Conservation (phyloP, 1,284 basidiomycete species). For the Moesziomyces sp. region DNA sequence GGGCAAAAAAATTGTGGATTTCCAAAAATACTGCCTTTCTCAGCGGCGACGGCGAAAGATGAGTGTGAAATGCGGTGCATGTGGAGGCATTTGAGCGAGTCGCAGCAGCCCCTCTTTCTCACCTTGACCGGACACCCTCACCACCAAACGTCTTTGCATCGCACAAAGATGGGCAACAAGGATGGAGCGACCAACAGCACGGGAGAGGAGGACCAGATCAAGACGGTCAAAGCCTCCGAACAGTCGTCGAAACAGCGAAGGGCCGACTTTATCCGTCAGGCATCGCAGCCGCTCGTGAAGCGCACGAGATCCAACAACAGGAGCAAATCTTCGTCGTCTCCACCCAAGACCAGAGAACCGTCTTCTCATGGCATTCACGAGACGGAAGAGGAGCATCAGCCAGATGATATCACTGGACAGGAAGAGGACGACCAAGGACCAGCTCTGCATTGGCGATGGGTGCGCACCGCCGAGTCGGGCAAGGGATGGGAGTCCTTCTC, state of each 20-base stretch:
- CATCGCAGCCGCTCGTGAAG: conserved; percentile 31
- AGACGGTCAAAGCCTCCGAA: conserved; percentile 9
- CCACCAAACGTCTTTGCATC: background rate
- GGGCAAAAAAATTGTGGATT: background rate
- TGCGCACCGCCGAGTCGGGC: conserved; percentile 27
- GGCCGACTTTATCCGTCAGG: conserved; percentile 45
- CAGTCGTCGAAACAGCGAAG: conserved; percentile 31
- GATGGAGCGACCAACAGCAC: conserved; percentile 20
- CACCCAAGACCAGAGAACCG: conserved; percentile 10
- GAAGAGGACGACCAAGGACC: conserved; percentile 28
- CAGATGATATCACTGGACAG: conserved; percentile 5
- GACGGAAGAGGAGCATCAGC: conserved; percentile 16
- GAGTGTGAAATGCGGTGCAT: background rate
- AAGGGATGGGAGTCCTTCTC: conserved; percentile 44
- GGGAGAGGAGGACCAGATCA: conserved; percentile 15
- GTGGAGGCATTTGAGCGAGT: background rate
- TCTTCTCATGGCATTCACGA: conserved; percentile 26
- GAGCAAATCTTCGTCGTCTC: conserved; percentile 23
- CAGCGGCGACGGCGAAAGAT: background rate
- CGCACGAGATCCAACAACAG: conserved; percentile 24
- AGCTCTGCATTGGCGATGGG: conserved; percentile 33
- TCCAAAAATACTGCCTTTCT: background rate
- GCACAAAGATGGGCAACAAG: conserved; percentile 9
- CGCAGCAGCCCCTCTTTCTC: background rate
- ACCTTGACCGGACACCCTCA: background rate